Base-by-base conservation (phyloP, 345 rosid genomes). In the Raphanus sativus region DNA sequence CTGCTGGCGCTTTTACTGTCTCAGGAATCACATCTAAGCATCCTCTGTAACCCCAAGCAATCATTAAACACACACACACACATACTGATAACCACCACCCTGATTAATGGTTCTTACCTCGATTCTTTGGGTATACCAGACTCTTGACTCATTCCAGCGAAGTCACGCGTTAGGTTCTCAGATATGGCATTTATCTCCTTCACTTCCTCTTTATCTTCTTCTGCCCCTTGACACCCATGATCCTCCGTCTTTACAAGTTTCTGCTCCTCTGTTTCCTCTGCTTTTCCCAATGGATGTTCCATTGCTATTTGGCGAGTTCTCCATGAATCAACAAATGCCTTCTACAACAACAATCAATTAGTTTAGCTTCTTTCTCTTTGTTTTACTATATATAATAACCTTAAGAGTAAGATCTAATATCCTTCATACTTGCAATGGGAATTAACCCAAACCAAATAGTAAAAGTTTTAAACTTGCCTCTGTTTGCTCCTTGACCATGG, bases 391-490 rank as follows among this genome's bases (percentile, higher is more conserved):
- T 15, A 11, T 45, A 2, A 40, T 45, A 12, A 6, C 55, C 55
- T 40, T 24, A 38, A 17, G 9, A 48, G 38, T 28, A 8, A 67
- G 13, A 15, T 50, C 6, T 50, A n/a, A 34, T 30, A 11, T 63
- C 6, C 68, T 17, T 2, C 10, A 61, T n/a, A 71, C 21, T 40
- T 42, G 17, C 9, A 1, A 17, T 48, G 33, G 15, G 56, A 62
- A 73, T 4, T 8, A 62, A 42, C 26, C 59, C 59, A 25, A 56
- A 45, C 48, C 2, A 4, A 59, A 59, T 38, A 64, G 25, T 61
- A 16, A 54, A 54, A 64, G 16, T 32, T 8, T 12, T 12, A 45
- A 38, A 77, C 81, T 71, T 71, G 38, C 81, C 76, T 71, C 73
- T 58, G 54, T 16, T 65, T 48, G 62, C 81, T 56, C 76, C 63